phyloP scores from a whole-genome alignment of 2,329 filamentous ascomycete species.

The Pestalotiopsis sp. region DNA sequence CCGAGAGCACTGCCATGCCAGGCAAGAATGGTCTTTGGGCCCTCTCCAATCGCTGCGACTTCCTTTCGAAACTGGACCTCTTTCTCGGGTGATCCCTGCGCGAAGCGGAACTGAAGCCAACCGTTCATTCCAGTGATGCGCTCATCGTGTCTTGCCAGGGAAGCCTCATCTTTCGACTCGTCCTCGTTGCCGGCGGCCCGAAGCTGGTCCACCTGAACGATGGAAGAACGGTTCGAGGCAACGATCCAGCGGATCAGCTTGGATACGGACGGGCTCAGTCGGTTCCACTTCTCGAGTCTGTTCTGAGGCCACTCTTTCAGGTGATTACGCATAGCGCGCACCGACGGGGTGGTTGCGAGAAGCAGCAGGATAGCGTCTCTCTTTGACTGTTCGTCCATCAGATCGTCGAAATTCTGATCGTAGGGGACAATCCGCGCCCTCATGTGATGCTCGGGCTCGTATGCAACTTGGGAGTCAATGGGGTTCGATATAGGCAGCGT shows the following conservation, averaged over 20 bases:
- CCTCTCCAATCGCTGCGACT: constrained; percentile 50
- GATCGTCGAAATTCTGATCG: constrained; percentile 58
- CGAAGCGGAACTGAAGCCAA: constrained; percentile 84
- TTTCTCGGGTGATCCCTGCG: constrained; percentile 86
- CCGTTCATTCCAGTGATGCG: constrained; percentile 63
- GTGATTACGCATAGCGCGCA: constrained; percentile 57
- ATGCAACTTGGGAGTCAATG: neutral
- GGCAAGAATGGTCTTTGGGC: constrained; percentile 68
- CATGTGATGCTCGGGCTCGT: neutral
- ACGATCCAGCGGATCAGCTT: constrained; percentile 83
- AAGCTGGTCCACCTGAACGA: constrained; percentile 68
- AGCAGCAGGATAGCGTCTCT: constrained; percentile 50
- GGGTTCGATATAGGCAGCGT: constrained; percentile 13
- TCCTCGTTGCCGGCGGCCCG: constrained; percentile 18
- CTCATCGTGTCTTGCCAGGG: constrained; percentile 37
- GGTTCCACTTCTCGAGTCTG: constrained; percentile 45
- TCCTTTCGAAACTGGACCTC: constrained; percentile 71
- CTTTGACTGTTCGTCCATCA: constrained; percentile 45
- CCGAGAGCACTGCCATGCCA: constrained; percentile 78
- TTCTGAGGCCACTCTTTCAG: constrained; percentile 41
- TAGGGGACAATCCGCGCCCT: constrained; percentile 41
- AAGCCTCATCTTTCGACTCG: constrained; percentile 4
- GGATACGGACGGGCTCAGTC: constrained; percentile 66
- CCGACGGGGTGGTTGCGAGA: constrained; percentile 61
- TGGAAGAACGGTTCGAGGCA: constrained; percentile 85